phyloP scores from a whole-genome alignment of 2,329 filamentous ascomycete genomes.

The Hymenotorrendiella dingleyae region DNA sequence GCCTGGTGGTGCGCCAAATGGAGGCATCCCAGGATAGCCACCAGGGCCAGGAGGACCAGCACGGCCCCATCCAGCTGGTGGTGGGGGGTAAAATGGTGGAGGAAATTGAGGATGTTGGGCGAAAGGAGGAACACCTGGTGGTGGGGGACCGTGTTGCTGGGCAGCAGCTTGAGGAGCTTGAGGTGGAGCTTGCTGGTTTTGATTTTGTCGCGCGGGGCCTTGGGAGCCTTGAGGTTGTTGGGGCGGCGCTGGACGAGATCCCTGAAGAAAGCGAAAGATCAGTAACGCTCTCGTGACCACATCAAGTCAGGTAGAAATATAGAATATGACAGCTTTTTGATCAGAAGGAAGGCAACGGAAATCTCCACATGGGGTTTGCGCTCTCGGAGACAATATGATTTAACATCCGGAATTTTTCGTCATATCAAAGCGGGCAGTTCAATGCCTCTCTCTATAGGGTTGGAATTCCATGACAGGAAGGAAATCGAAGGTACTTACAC shows the following conservation, averaged over 20 bases:
- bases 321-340: constrained; percentile 31
- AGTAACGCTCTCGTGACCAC: no score
- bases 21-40: constrained; percentile 62
- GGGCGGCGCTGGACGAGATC: constrained; percentile 31
- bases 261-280: constrained; percentile 35
- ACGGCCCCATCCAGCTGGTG: constrained; percentile 49
- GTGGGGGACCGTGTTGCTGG: constrained; percentile 12
- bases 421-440: constrained; percentile 54
- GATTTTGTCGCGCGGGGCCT: constrained; percentile 13
- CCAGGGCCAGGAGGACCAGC: constrained; percentile 53
- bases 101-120: constrained; percentile 39
- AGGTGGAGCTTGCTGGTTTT: constrained; percentile 12
- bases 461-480: constrained; percentile 9
- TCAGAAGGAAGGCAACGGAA: constrained; percentile 99
- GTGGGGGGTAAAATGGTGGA: constrained; percentile 32
- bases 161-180: constrained; percentile 4
- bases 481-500: constrained; percentile 61
- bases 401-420: constrained; percentile 99
- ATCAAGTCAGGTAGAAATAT: no score
- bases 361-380: constrained; percentile 93
- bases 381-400: constrained; percentile 79
- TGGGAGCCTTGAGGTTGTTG: constrained; percentile 13
- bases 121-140: constrained; percentile 22
- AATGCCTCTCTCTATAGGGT: no score
- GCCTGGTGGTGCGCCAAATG: constrained; percentile 66